Conservation (phyloP, 116 monocot species). For the Cymodocea nodosa region DNA sequence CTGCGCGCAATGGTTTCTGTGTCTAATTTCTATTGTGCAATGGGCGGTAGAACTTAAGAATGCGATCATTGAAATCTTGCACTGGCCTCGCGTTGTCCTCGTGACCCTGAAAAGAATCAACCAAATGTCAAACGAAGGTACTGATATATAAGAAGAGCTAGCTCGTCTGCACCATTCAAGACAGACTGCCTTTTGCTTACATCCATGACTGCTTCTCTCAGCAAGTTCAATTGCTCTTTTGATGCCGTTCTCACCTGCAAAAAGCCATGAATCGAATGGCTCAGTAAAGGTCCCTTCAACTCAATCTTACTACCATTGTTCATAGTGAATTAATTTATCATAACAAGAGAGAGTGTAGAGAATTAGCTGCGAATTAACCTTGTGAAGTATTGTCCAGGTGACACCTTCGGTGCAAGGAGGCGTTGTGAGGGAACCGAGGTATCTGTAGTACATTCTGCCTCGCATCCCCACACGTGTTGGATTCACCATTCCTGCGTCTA, state of each 20-base stretch:
- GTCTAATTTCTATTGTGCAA: no score
- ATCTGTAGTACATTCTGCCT: slow-evolving; percentile 13
- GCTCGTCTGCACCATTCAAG: no score
- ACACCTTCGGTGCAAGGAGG: slow-evolving; percentile 53
- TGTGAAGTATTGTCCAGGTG: slow-evolving; percentile 24
- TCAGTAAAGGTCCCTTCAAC: not conserved
- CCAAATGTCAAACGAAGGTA: not conserved
- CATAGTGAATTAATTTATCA: not conserved
- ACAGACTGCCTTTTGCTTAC: slow-evolving; percentile 3
- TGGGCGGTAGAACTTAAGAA: no score
- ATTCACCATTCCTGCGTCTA: not conserved
- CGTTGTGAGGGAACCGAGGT: slow-evolving; percentile 20
- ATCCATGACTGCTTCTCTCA: slow-evolving; percentile 28
- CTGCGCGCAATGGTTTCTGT: no score
- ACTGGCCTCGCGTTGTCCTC: not conserved
- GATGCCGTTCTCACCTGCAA: slow-evolving; percentile 28
- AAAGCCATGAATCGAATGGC: no score
- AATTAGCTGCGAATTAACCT: not conserved
- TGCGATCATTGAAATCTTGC: not conserved
- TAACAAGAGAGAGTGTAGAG: not conserved
- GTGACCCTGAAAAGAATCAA: not conserved
- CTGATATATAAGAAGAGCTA: no score
- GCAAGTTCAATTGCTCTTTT: slow-evolving; percentile 12
- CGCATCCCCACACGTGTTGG: slow-evolving; percentile 7
- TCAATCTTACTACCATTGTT: no score